Evolutionary conservation across 2,329 filamentous ascomycete genomes (phyloP), one percentile per base, ranked within the genome.

Genomic region (Monosporascus cannonballus): DNA sequence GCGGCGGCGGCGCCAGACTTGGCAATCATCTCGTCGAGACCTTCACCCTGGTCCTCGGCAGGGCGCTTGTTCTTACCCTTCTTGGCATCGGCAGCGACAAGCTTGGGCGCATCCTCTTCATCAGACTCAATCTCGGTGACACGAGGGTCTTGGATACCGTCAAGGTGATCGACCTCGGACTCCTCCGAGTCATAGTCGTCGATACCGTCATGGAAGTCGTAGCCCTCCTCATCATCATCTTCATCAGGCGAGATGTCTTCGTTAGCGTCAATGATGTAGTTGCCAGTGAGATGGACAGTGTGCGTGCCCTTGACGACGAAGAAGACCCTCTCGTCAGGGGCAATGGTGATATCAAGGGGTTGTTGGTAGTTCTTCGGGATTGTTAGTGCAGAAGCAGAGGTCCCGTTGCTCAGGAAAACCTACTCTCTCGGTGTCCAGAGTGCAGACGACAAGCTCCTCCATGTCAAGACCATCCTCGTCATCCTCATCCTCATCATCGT

Each of bases 401-500:
- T 14, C 18, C 11, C 3, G 15, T 36, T 11, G 20, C 39, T 44
- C 42, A 47, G 52, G 37, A 56, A 52, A 52, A 68, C 81, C 71
- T 85, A 96, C 94, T 77, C 87, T 89, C 72, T 90, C 85, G 34
- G 92, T 89, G 75, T 97, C 92, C 51, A 99, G 84, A 57, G 94
- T 99, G 83, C 94, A 99, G 64, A 99, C 76, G 62, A 97, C 91
- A 64, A 89, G 90, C 77, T 96, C 89, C 71, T 96, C 90, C 50
- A 93, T 76, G 66, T 90, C 84, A 50, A 81, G 72, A 25, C 79
- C 81, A 42, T 83, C 81, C 6, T 80, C 81, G 54, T 82, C 79
- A 58, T 49, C 51, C 60, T 87, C 81, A 34, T 84, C 81, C 25
- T 82, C 79, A 14, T 82, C 77, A 2, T 82, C 78, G 34, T 80